These are phyloP conservation scores for Candida freyschussii DNA, from an alignment of 1,139 yeast species.

Conservation along the genomic window DNA sequence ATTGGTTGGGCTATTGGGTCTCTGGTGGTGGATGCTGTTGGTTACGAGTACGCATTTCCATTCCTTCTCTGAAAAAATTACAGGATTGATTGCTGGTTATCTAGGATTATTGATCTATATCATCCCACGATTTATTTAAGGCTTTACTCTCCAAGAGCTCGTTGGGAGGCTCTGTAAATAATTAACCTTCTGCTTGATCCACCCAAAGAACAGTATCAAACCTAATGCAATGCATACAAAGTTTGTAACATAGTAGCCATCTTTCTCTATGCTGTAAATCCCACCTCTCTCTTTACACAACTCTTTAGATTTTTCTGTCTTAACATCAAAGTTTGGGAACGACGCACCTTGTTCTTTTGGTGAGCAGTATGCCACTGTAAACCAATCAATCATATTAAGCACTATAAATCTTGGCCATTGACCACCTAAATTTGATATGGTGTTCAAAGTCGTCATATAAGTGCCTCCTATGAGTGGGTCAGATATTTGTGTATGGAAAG, in stretches of 20 bases:
- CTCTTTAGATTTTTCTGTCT: slow-evolving; percentile 38
- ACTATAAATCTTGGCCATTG: slow-evolving; percentile 92
- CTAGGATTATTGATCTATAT: slow-evolving; percentile 39
- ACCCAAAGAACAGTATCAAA: slow-evolving; percentile 53
- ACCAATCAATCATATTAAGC: slow-evolving; percentile 70
- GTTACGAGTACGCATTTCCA: slow-evolving; percentile 87
- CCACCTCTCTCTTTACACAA: slow-evolving; percentile 56
- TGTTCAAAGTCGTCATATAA: slow-evolving; percentile 93
- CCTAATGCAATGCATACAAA: slow-evolving; percentile 68
- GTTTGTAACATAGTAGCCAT: slow-evolving; percentile 84
- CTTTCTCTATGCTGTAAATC: slow-evolving; percentile 46
- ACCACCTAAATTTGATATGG: slow-evolving; percentile 91
- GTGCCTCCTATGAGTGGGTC: slow-evolving; percentile 97
- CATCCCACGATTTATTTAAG: slow-evolving; percentile 27
- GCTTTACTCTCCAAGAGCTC: slow-evolving; percentile 31
- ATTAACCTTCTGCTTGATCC: slow-evolving; percentile 52
- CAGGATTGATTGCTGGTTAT: slow-evolving; percentile 61
- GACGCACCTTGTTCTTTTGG: slow-evolving; percentile 11
- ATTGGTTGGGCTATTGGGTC: slow-evolving; percentile 39
- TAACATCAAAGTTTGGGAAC: slow-evolving; percentile 35
- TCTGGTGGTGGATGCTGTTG: slow-evolving; percentile 87
- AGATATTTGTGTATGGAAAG: slow-evolving; percentile 92
- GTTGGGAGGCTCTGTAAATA: slow-evolving; percentile 31
- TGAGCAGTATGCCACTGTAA: slow-evolving; percentile 61
- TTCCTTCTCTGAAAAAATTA: slow-evolving; percentile 65